These are phyloP conservation scores for Thalia dealbata DNA, from an alignment of 176 grass and related monocot species.

Conservation along the genomic window DNA sequence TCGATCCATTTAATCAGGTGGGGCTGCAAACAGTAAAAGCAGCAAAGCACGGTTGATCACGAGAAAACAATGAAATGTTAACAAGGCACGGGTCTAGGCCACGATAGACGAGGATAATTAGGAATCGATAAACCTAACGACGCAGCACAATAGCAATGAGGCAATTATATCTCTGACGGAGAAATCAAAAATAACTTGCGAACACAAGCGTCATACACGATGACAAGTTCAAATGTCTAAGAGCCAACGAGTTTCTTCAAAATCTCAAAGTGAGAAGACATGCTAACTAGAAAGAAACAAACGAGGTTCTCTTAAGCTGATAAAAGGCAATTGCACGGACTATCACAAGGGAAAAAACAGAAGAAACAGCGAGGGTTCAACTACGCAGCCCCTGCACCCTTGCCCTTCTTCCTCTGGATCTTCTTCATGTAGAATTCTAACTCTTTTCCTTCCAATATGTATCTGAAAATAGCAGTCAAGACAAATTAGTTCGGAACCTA, in stretches of 20 bases:
- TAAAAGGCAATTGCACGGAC: background rate
- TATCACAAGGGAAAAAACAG: background rate
- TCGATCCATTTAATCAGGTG: too few species aligned
- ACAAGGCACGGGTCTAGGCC: too few species aligned
- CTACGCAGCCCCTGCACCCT: constrained; percentile 35
- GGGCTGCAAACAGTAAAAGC: too few species aligned
- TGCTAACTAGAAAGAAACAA: background rate
- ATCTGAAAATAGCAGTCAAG: constrained; percentile 19
- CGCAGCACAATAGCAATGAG: too few species aligned
- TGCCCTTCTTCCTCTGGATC: constrained; percentile 89
- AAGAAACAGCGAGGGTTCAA: background rate
- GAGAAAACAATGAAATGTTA: too few species aligned
- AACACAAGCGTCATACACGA: background rate
- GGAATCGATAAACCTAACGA: too few species aligned
- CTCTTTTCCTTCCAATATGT: constrained; percentile 86
- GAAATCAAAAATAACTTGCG: too few species aligned
- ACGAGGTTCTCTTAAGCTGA: background rate
- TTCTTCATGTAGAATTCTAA: constrained; percentile 90
- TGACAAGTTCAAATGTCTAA: background rate
- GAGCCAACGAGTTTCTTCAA: background rate
- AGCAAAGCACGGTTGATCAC: too few species aligned
- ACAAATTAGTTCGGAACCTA: background rate
- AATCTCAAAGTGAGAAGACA: background rate
- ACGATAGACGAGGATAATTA: too few species aligned
- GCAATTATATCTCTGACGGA: too few species aligned